Base-by-base conservation (phyloP, 2,329 filamentous ascomycete genomes). In the Onygena corvina region DNA sequence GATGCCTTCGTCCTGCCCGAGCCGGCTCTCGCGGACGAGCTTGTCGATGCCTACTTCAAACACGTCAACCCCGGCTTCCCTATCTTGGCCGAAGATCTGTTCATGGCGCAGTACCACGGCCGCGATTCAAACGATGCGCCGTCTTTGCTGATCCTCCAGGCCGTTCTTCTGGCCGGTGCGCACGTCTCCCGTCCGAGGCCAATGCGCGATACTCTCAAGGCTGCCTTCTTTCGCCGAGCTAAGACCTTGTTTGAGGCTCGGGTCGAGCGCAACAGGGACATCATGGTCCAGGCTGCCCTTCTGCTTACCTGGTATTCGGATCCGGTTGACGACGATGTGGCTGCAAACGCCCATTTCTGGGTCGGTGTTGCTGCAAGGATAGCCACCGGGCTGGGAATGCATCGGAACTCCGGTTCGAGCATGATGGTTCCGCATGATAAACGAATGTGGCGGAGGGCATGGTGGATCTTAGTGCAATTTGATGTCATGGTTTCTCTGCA, bases 251-350 rank as follows among this genome's bases (percentile, higher is more conserved):
- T 76, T 35, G 75, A 78, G 56, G 67, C 66, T 23, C 69, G 75
- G 4, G 70, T 74, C 30, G 75, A 78, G 54, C 68, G 72, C 21
- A 74, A 77, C 54, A 68, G 76, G 11, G 70, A 74, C 52, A 67
- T 70, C 27, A 65, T 77, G 46, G 67, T 78, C n/a, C 76, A 78
- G 58, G 71, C 71, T 2, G 73, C 74, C 1, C 61, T 78, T 18
- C 65, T 78, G 1, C 56, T 78, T 47, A 76, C 74, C 1, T 78
- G 75, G 76, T 71, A 76, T 53, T 71, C 73, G 1, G 73, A 77
- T 45, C 61, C 60, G 6, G 69, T 72, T 11, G 72, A 74, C 20
- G 75, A 78, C 53, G 74, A 76, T 57, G 71, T 77, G 4, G 64
- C 73, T 3, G 71, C 73, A 33, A 77, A 77, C 54, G 69, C 71